Percentiles rank a stretch among this genome's conserved stretches.
phyloP scores from a whole-genome alignment of 2,329 filamentous ascomycete species.

The Curvularia sp. region DNA sequence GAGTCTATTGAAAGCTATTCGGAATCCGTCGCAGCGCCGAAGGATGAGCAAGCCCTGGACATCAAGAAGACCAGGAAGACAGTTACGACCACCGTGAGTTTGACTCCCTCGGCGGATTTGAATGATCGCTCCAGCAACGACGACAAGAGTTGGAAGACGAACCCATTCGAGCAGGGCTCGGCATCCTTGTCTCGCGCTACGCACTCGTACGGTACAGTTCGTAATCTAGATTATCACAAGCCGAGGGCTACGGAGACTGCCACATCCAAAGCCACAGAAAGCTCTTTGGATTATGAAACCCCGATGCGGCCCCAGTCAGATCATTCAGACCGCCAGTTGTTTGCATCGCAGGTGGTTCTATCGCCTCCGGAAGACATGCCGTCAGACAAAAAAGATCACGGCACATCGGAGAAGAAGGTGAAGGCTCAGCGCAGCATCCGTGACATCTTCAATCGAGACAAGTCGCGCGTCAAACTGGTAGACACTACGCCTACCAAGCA shows the following conservation, averaged over 20 bases:
- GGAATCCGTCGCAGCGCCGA: background rate
- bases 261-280: background rate
- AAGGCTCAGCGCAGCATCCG: conserved; percentile 37
- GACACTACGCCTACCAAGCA: conserved; percentile 20
- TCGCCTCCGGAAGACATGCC: background rate
- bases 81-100: background rate
- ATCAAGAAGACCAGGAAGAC: conserved; percentile 3
- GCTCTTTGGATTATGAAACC: background rate
- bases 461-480: conserved; percentile 7
- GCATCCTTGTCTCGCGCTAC: background rate
- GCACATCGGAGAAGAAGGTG: conserved; percentile 12
- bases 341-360: background rate
- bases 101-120: conserved; percentile 1
- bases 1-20: background rate
- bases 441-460: conserved; percentile 33
- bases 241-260: conserved; percentile 3
- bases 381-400: background rate
- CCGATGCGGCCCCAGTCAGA: background rate
- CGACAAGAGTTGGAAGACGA: background rate
- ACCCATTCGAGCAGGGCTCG: background rate
- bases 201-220: background rate
- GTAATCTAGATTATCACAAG: conserved; percentile 1
- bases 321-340: background rate
- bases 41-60: background rate
- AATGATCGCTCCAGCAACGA: background rate